Evolutionary conservation across 2,329 filamentous ascomycete species (phyloP), one percentile per base, ranked within the genome.

Genomic region (Penicillium brasilianum): DNA sequence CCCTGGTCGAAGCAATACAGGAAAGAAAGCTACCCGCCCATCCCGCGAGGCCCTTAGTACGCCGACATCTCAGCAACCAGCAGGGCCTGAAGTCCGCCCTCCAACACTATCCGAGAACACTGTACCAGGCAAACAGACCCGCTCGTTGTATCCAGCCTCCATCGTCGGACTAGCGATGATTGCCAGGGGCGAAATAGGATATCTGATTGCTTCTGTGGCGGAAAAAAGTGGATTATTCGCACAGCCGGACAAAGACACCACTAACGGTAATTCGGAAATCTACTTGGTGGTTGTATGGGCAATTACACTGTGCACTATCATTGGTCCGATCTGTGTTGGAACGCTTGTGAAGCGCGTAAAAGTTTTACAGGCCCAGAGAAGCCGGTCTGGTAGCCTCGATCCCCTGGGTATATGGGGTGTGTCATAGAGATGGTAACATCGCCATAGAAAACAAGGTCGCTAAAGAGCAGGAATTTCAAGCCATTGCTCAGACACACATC

Each of bases 101-200:
- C 25, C 22, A 14, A 39, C 18, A 4, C 41, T 3, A n/a, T 44
- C 58, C 4, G 18, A 14, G 18, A 39, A 43, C 6, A 32, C 55
- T 14, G 52, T 65, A 1, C 71, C 77, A 6, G 69, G 77, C 0
- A 86, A 84, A 51, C 86, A 84, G 51, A 85, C 87, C 0, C 74
- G 83, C 3, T 92, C 89, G 0, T 77, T 91, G 0, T 89, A 92
- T 63, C 89, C 90, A 0, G 83, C 87, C 0, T 81, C 84, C 0
- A 87, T 93, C 2, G 76, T 93, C 0, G 88, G 88, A 0, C 80
- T 84, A 18, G 86, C 86, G 2, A 94, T 94, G 90, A 85, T 90
- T 0, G 87, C 90, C 0, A 82, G 90, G n/a, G 90, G 91, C 0
- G 91, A 95, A 72, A 91, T 94, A 36, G 90, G 90, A 0, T 92